Percentiles rank a stretch among this genome's conserved stretches.
These are phyloP conservation scores for Fagus sylvatica DNA, from an alignment of 306 rosid genomes.

Conservation along the genomic window DNA sequence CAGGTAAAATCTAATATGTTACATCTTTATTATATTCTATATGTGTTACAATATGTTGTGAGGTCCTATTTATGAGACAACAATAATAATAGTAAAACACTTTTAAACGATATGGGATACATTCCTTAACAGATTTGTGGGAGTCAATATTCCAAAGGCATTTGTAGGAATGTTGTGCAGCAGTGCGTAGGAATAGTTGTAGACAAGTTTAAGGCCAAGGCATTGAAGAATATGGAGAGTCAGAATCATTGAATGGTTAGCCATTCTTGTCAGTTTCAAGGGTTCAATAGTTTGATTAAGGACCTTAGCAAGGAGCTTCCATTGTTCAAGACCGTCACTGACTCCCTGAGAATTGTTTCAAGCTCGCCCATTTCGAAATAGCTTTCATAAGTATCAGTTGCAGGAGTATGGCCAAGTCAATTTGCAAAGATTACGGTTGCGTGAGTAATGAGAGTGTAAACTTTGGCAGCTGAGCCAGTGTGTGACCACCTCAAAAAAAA, in stretches of 20 bases:
- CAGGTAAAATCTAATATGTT: no score
- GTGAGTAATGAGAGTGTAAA: conserved; percentile 28
- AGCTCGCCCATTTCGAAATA: conserved; percentile 60
- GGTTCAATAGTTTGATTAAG: conserved; percentile 62
- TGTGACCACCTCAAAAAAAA: no score
- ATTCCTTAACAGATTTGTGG: no score
- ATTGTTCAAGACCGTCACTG: conserved; percentile 50
- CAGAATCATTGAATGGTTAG: conserved; percentile 93
- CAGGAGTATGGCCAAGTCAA: conserved; percentile 69
- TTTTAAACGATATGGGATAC: no score
- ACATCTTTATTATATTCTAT: no score
- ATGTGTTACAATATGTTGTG: no score
- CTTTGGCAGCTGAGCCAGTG: no score
- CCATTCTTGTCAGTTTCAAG: conserved; percentile 85
- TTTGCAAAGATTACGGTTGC: conserved; percentile 53
- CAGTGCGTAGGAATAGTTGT: conserved; percentile 93
- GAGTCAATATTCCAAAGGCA: conserved; percentile 80
- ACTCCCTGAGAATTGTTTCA: conserved; percentile 62
- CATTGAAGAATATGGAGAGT: conserved; percentile 73
- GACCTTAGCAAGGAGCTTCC: conserved; percentile 71
- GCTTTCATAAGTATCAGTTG: conserved; percentile 69
- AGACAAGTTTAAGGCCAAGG: conserved; percentile 76
- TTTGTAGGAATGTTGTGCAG: conserved; percentile 70
- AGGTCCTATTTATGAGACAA: no score
- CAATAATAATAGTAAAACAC: no score